A percentile compares a stretch with the other conserved stretches of the same genome.
Evolutionary conservation across 352 stramenopile species (phyloP).

Genomic region (Phytophthora multivora): DNA sequence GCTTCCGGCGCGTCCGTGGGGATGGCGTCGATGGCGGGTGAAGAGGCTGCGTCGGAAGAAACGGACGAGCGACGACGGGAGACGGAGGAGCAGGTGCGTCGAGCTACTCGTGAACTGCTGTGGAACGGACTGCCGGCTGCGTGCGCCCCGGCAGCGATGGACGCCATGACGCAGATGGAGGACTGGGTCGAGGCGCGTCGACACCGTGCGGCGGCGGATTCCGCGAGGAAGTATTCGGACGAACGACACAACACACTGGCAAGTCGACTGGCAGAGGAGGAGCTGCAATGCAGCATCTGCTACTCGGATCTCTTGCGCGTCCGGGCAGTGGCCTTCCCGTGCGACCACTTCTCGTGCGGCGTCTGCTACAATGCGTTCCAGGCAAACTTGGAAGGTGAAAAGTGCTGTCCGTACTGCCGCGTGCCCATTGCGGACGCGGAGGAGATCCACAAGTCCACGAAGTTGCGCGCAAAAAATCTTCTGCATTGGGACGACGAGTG

Average conservation of each 20-base stretch:
- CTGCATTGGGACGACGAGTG: conserved; percentile 34
- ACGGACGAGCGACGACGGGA: conserved; percentile 6
- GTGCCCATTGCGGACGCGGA: conserved; percentile 37
- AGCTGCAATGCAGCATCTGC: conserved; percentile 78
- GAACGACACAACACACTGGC: conserved; percentile 56
- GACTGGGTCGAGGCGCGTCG: conserved; percentile 55
- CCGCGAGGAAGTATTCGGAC: conserved; percentile 50
- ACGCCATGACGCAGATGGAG: conserved; percentile 47
- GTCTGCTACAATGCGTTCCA: conserved; percentile 64
- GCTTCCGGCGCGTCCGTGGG: conserved; percentile 7
- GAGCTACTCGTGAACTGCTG: conserved; percentile 40
- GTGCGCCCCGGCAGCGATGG: conserved; percentile 34
- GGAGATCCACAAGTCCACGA: conserved; percentile 61
- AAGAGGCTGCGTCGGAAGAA: conserved; percentile 21
- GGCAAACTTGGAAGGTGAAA: conserved; percentile 49
- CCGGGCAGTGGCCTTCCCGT: conserved; percentile 60
- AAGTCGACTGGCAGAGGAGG: conserved; percentile 59
- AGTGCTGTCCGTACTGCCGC: conserved; percentile 73
- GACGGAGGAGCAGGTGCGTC: conserved; percentile 25
- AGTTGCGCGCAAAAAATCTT: conserved; percentile 41
- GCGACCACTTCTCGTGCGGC: conserved; percentile 67
- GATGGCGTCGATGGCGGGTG: background rate
- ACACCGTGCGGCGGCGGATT: conserved; percentile 35
- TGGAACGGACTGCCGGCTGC: conserved; percentile 45
- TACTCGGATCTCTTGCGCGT: conserved; percentile 67